A percentile compares a stretch with the other conserved stretches of the same genome.
Conservation (phyloP, 1,139 yeast species). For the Saccharomyces hybrid region DNA sequence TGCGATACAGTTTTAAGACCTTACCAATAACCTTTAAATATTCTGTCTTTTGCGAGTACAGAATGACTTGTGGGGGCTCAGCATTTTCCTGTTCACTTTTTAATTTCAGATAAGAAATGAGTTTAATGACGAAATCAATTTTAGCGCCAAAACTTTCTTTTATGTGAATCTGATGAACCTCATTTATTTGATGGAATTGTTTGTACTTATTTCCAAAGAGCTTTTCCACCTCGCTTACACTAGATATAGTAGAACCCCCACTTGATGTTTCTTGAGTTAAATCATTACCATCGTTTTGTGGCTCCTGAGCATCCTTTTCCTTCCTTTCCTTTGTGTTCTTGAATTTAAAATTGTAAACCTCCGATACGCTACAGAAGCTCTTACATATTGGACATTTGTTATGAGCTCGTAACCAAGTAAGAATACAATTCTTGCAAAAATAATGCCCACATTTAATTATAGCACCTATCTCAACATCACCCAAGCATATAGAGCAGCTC, state of each 20-base stretch:
- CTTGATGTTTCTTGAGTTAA: too few relatives aligned
- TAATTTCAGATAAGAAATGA: slow-evolving; percentile 53
- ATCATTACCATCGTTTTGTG: too few relatives aligned
- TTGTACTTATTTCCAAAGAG: slow-evolving; percentile 15
- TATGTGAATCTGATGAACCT: slow-evolving; percentile 43
- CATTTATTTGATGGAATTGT: slow-evolving; percentile 17
- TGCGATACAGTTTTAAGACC: slow-evolving; percentile 57
- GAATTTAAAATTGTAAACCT: slow-evolving; percentile 35
- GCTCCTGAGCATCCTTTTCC: slow-evolving; percentile 11
- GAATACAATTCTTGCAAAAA: slow-evolving; percentile 71
- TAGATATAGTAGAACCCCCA: too few relatives aligned
- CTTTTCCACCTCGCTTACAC: too few relatives aligned
- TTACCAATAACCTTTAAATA: slow-evolving; percentile 57
- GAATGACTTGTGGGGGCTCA: slow-evolving; percentile 51
- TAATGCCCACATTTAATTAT: slow-evolving; percentile 86
- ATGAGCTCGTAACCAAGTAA: slow-evolving; percentile 56
- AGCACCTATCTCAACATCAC: slow-evolving; percentile 62
- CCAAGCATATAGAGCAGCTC: slow-evolving; percentile 71
- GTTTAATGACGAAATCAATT: slow-evolving; percentile 73
- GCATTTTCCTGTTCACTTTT: slow-evolving; percentile 46
- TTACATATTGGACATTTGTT: slow-evolving; percentile 76
- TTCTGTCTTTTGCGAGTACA: slow-evolving; percentile 85
- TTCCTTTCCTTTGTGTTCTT: slow-evolving; percentile 11
- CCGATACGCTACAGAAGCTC: slow-evolving; percentile 41
- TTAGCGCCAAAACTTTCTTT: slow-evolving; percentile 67